Conservation (phyloP, 108 stramenopile species). For the Skeletonema potamos region DNA sequence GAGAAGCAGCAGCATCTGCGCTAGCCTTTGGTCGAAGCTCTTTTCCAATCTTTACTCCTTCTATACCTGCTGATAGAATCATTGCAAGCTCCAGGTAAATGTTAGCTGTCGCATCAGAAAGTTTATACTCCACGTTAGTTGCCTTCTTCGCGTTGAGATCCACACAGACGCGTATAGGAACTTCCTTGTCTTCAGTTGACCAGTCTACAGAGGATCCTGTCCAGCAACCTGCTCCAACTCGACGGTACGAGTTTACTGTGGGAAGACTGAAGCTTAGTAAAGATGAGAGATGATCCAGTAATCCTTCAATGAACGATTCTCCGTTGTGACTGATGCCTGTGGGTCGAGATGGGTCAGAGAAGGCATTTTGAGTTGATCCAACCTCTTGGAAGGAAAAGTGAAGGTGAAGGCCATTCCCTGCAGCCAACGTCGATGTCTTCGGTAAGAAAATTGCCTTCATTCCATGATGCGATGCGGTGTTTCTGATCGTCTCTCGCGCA, state of each 20-base stretch:
- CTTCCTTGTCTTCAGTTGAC: conserved; percentile 81
- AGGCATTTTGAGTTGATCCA: conserved; percentile 31
- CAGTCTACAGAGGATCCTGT: conserved; percentile 70
- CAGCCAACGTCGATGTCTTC: conserved; percentile 57
- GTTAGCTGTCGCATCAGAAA: conserved; percentile 69
- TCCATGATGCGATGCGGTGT: conserved; percentile 52
- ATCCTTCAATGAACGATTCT: conserved; percentile 74
- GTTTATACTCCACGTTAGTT: conserved; percentile 76
- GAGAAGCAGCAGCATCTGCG: background rate
- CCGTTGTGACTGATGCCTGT: conserved; percentile 46
- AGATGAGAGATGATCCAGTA: conserved; percentile 65
- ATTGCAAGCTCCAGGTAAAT: conserved; percentile 69
- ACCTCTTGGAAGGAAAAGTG: conserved; percentile 66
- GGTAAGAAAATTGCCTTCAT: conserved; percentile 73
- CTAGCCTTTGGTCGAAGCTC: conserved; percentile 44
- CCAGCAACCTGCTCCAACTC: conserved; percentile 84
- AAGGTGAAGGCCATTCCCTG: conserved; percentile 80
- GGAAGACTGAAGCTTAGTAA: conserved; percentile 72
- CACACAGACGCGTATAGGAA: conserved; percentile 65
- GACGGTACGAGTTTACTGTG: conserved; percentile 69
- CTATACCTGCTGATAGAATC: conserved; percentile 63
- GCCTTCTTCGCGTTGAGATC: conserved; percentile 39
- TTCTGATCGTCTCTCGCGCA: conserved; percentile 67
- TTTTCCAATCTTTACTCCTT: conserved; percentile 49
- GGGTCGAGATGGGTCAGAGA: conserved; percentile 21